Percentiles rank a stretch among this genome's conserved stretches.
Conservation (phyloP, 106 monocot genomes). For the Narthecium ossifragum region DNA sequence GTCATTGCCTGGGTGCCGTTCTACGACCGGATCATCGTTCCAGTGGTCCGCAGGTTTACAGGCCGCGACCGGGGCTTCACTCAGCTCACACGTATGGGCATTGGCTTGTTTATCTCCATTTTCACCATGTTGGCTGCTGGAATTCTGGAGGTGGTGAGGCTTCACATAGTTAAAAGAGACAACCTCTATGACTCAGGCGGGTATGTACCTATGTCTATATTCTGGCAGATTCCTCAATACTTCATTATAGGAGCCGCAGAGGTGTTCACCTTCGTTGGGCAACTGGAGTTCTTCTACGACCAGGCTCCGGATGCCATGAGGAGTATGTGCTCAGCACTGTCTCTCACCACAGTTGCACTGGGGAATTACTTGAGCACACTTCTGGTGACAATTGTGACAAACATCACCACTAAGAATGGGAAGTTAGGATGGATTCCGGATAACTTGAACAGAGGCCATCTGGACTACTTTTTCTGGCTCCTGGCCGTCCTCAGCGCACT, state of each 20-base stretch:
- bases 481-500: constrained; percentile 36
- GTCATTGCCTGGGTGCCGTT: constrained; percentile 77
- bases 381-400: constrained; percentile 39
- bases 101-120: constrained; percentile 70
- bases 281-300: constrained; percentile 72
- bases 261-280: constrained; percentile 60
- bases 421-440: constrained; percentile 55
- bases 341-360: constrained; percentile 37
- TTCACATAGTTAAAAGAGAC: constrained; percentile 33
- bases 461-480: constrained; percentile 61
- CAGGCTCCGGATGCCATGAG: constrained; percentile 73
- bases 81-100: constrained; percentile 74
- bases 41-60: constrained; percentile 41
- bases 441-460: constrained; percentile 50
- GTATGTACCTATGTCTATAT: constrained; percentile 50
- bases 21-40: constrained; percentile 65
- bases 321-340: constrained; percentile 62
- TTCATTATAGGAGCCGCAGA: constrained; percentile 59
- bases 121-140: constrained; percentile 69
- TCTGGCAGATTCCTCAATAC: constrained; percentile 73
- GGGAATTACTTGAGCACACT: constrained; percentile 56
- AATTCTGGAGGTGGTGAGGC: constrained; percentile 46
- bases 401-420: constrained; percentile 29
- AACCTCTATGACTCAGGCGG: constrained; percentile 35
- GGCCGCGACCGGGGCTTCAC: constrained; percentile 65